phyloP scores from a whole-genome alignment of 2,329 filamentous ascomycete genomes.

The Hirsutella minnesotensis region DNA sequence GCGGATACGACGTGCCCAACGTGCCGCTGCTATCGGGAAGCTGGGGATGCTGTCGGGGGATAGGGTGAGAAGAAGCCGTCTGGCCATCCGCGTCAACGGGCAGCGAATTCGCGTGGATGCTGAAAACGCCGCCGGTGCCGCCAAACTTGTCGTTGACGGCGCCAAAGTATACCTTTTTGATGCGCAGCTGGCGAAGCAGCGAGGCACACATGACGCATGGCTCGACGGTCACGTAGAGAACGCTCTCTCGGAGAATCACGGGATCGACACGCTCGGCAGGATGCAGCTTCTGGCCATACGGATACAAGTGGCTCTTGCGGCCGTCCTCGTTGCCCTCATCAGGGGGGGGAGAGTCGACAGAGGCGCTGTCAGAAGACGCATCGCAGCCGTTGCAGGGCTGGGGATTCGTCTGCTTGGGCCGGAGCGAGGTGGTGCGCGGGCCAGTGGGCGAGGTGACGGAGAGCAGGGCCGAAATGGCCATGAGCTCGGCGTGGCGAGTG shows the following conservation, averaged over 20 bases:
- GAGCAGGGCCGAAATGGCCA: conserved; percentile 57
- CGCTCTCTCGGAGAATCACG: conserved; percentile 56
- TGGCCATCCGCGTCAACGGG: conserved; percentile 22
- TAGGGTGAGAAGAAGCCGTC: conserved; percentile 28
- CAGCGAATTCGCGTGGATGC: conserved; percentile 57
- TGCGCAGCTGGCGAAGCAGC: conserved; percentile 74
- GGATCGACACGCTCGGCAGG: conserved; percentile 47
- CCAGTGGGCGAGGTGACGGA: conserved; percentile 25
- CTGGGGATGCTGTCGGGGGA: conserved; percentile 23
- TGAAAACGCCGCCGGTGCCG: conserved; percentile 86
- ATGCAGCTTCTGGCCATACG: conserved; percentile 48
- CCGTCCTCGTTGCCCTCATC: conserved; percentile 42
- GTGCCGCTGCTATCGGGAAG: conserved; percentile 24
- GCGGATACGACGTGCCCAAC: conserved; percentile 23
- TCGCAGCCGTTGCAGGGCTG: background rate
- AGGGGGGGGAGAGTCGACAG: conserved; percentile 11
- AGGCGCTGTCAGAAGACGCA: conserved; percentile 4
- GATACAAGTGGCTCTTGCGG: conserved; percentile 43
- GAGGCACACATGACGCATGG: conserved; percentile 99
- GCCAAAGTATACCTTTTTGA: conserved; percentile 87
- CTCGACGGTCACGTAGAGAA: conserved; percentile 93
- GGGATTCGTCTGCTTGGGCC: conserved; percentile 16
- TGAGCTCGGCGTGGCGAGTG: conserved; percentile 89
- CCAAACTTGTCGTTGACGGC: conserved; percentile 96
- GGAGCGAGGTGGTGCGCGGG: conserved; percentile 18